Evolutionary conservation across 2,329 filamentous ascomycete genomes (phyloP), one percentile per base, ranked within the genome.

Genomic region (Saccharata proteae): DNA sequence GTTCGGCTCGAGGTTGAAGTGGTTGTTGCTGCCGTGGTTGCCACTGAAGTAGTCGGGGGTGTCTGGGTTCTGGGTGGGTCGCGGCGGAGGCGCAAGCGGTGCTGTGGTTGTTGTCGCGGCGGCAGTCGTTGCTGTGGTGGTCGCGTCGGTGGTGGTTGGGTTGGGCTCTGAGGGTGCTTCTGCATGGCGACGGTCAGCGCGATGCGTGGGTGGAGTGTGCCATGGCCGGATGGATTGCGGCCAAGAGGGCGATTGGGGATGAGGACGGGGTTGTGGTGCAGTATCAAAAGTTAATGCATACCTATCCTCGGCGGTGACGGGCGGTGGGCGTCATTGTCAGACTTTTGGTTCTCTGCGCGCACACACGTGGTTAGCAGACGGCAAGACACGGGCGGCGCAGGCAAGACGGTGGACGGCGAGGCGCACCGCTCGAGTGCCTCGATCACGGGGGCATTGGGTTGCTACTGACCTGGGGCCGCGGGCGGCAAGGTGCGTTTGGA

Each of bases 1-100:
- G 58, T 98, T 96, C 38, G 85, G 85, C 64, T 96, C 90, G 54
- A 80, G 71, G 46, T 72, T 77, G 52, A 85, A 61, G 38, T 65
- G 60, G 37, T 56, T 62, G n/a, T 40, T 48, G 18, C 46, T 47
- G 34, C 43, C 47, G 45, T 62, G 59, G 30, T 56, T 49, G 27
- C 43, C 57, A 41, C 59, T 61, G 49, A 69, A 69, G 47, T 69
- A 68, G 43, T 67, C 65, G 32, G 55, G 55, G 28, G 60, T 61
- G 27, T 62, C 59, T 39, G 47, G 42, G 36, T 37, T 40, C 22
- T 54, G 49, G 29, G 49, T 46, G 22, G 62, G 63, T 40, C 60
- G 62, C 18, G 65, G 65, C 37, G 64, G 64, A 44, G 65, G 62
- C 53, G 65, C 51, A 57, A 74, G 56, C 56, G 62, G 62, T 40